Base-by-base conservation (phyloP, 441 rosid species). In the Kokia cookei region DNA sequence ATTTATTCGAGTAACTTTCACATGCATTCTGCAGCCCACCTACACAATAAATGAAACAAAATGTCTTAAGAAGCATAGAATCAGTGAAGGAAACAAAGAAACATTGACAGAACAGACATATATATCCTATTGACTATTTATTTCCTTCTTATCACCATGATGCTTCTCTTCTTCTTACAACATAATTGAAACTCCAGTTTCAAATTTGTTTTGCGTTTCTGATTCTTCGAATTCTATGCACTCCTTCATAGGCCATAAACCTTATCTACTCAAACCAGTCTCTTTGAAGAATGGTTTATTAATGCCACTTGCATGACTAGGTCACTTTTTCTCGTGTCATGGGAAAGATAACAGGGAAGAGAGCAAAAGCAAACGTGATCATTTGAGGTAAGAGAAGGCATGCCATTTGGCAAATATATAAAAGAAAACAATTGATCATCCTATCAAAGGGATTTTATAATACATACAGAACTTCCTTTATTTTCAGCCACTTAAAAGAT, bases 21-120 rank as follows among this genome's bases (percentile, higher is more conserved):
- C 90, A 54, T 85, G 11, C 19, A 84, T 79, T 71, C 55, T 76
- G 73, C 90, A 83, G 43, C 94, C 97, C 76, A 95, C 96, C 99
- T 93, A 71, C 35, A 77, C 47, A 61, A 77, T 15, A 29, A 73
- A 77, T 65, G 51, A 77, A 76, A 10, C 48, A 71, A 35, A 48
- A 75, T 29, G 12, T 2, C 27, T 61, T n/a, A 69, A 77, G 65
- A 65, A 75, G 65, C 13, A 62, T 19, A 53, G 15, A 76, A 64
- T 4, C 59, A 22, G 22, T 19, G n/a, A 43, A 75, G 53, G 22
- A 59, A 71, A 12, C 6, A 61, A 79, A 47, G 50, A 51, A 15
- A 12, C 32, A 1, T 7, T 13, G 70, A 65, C 45, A 45, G 54
- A 45, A 13, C 32, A 13, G 70, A 13, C 9, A 55, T 11, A 19